Evolutionary conservation across 2,329 filamentous ascomycete genomes (phyloP), one percentile per base, ranked within the genome.

Genomic region (Huntiella bhutanensis): DNA sequence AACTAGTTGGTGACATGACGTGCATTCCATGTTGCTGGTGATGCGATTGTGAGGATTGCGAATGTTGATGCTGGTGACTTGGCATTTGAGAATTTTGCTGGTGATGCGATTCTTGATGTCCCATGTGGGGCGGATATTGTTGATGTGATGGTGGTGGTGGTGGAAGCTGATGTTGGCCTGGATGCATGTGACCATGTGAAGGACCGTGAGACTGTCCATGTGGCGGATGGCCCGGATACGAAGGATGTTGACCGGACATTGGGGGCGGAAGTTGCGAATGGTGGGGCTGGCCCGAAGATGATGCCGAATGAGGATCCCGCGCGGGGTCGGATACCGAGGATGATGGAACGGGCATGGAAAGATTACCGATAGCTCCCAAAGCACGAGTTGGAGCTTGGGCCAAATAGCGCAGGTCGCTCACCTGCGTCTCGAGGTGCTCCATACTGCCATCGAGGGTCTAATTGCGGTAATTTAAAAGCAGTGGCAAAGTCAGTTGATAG

Each of bases 381-480:
- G 52, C 53, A 51, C 51, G 54, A 54, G 48, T 56, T 48, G 58
- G 57, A 46, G 61, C 60, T 55, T 66, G 62, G 32, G 64, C 60
- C 54, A 72, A 60, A 54, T 66, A 70, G 54, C 67, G 66, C 60
- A 73, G 58, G 60, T 72, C 69, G 57, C 64, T 68, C 51, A 65
- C 68, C 59, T 72, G 69, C 48, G 62, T 65, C 55, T 71, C 67
- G 53, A 72, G 66, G 56, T 67, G 68, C 55, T 73, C 68, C 69
- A 73, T 73, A 47, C 44, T 51, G 45, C 52, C 51, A 52, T 52
- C 47, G 46, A 49, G 33, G 22, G 41, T 41, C 40, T 22, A 22
- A 12, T 3, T 32, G 17, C 22, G 22, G 22, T 28, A 28, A 28
- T 28, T 28, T 28, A 28, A 28, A 10, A 28, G 22, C 22, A 28